phyloP scores from a whole-genome alignment of 306 rosid genomes.

The Malus fusca region DNA sequence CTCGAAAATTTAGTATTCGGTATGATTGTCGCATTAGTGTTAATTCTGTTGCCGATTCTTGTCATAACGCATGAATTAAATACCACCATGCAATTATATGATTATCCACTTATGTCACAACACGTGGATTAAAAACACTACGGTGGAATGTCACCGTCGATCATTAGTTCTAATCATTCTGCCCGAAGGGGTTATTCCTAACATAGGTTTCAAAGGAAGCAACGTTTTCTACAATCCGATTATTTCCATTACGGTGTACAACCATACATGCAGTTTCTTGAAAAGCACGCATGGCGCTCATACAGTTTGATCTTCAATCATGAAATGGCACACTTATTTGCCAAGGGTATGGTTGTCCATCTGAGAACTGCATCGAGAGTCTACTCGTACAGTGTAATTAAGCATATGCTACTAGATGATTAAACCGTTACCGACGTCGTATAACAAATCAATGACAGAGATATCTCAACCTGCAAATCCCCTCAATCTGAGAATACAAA shows the following conservation, averaged over 20 bases:
- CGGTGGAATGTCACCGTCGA: neutral
- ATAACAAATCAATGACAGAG: neutral
- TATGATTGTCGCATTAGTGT: neutral
- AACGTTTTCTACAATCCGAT: too few species aligned
- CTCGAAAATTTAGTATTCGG: neutral
- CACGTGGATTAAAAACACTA: too few species aligned
- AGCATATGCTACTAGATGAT: neutral
- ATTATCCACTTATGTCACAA: too few species aligned
- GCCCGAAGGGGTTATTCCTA: too few species aligned
- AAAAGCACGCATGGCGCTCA: neutral
- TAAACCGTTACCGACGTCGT: neutral
- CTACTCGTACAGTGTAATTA: neutral
- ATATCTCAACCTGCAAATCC: neutral
- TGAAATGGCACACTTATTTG: neutral
- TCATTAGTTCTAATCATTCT: too few species aligned
- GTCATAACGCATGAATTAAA: neutral
- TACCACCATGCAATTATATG: too few species aligned
- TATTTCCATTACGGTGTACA: neutral
- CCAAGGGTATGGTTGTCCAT: neutral
- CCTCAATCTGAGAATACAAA: constrained; percentile 14
- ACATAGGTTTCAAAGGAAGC: too few species aligned
- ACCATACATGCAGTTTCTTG: too few species aligned
- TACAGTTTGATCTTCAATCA: neutral
- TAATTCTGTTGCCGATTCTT: too few species aligned
- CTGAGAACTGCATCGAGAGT: neutral